Evolutionary conservation across 2,329 filamentous ascomycete species (phyloP).

Genomic region (Exophiala mesophila): DNA sequence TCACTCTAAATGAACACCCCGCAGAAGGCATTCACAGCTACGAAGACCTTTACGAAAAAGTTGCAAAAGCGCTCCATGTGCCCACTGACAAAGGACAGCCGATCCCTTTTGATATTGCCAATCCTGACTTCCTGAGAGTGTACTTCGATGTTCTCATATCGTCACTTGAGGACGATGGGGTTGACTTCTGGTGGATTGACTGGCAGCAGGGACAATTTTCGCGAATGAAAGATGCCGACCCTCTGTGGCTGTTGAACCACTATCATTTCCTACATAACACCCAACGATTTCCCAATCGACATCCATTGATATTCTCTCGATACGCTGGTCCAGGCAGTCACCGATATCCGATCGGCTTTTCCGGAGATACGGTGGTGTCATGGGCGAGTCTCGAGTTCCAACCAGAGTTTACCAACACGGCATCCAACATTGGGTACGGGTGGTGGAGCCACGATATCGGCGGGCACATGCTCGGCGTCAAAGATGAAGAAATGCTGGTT

Average conservation of each 20-base stretch:
- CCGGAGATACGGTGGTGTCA: conserved; percentile 55
- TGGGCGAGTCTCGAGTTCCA: conserved; percentile 61
- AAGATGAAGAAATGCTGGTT: conserved; percentile 55
- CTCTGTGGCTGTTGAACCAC: conserved; percentile 62
- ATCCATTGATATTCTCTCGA: conserved; percentile 54
- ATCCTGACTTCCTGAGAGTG: conserved; percentile 52
- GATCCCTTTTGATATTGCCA: conserved; percentile 53
- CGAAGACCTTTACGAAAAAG: conserved; percentile 53
- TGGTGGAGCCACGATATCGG: conserved; percentile 68
- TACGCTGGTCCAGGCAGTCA: conserved; percentile 61
- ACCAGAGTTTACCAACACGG: conserved; percentile 62
- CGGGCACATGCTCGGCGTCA: conserved; percentile 53
- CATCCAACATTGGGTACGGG: conserved; percentile 62
- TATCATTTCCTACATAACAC: conserved; percentile 56
- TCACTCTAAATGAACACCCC: conserved; percentile 59
- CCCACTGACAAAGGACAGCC: conserved; percentile 45
- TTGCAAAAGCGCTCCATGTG: conserved; percentile 49
- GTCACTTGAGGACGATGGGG: conserved; percentile 51
- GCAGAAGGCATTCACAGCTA: conserved; percentile 53
- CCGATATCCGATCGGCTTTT: conserved; percentile 61
- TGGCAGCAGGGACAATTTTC: conserved; percentile 60
- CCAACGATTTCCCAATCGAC: conserved; percentile 33
- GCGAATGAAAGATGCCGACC: conserved; percentile 54
- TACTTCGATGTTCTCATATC: conserved; percentile 56
- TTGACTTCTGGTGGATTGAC: conserved; percentile 65